Evolutionary conservation across 139 green algal genomes (phyloP).

Genomic region (Zygnema cylindricum): DNA sequence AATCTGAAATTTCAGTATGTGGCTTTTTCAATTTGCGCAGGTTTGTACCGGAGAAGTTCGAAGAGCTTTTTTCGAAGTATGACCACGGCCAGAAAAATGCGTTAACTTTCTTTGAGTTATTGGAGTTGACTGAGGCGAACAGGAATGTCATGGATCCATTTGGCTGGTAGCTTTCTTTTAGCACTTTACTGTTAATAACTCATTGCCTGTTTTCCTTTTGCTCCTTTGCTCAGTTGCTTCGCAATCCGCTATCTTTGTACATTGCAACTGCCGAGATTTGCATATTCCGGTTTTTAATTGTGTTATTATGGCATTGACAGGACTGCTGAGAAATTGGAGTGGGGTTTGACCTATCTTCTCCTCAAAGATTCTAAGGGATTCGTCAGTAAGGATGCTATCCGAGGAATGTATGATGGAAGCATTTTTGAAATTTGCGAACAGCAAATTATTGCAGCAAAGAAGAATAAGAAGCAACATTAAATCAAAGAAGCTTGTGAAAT

Average conservation of each 20-base stretch:
- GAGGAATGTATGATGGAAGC: slow-evolving; percentile 53
- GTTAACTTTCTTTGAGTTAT: slow-evolving; percentile 49
- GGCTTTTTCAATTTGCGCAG: slow-evolving; percentile 11
- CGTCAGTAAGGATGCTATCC: slow-evolving; percentile 52
- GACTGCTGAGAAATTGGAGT: slow-evolving; percentile 56
- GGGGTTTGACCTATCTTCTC: slow-evolving; percentile 51
- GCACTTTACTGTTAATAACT: background rate
- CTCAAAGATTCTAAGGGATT: slow-evolving; percentile 36
- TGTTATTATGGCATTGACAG: slow-evolving; percentile 40
- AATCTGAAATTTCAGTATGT: too few species aligned
- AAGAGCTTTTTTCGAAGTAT: slow-evolving; percentile 62
- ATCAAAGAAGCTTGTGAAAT: too few species aligned
- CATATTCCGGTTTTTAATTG: background rate
- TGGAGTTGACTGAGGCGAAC: slow-evolving; percentile 53
- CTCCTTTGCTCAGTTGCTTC: background rate
- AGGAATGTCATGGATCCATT: slow-evolving; percentile 55
- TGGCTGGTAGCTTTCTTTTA: slow-evolving; percentile 39
- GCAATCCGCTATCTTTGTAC: background rate
- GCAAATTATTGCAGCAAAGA: slow-evolving; percentile 19
- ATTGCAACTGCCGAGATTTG: background rate
- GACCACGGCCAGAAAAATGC: slow-evolving; percentile 51
- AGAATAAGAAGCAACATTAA: slow-evolving; percentile 9
- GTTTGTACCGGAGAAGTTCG: slow-evolving; percentile 62
- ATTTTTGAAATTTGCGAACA: slow-evolving; percentile 52
- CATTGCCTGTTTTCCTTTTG: background rate